phyloP scores from a whole-genome alignment of 225 moss, liverwort and hornwort genomes.

The Climacium dendroides region DNA sequence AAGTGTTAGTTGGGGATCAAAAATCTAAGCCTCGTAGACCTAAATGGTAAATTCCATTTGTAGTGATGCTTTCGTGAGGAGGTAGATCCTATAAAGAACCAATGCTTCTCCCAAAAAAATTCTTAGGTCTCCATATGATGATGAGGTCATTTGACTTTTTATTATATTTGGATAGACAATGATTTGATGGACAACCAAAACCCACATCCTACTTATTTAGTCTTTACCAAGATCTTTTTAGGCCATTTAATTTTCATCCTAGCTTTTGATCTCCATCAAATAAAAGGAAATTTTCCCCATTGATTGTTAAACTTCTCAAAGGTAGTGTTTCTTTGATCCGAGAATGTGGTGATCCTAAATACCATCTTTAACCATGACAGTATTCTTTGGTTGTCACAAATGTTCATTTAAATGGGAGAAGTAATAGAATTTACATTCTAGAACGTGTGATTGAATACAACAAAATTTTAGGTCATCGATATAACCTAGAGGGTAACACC shows the following conservation, averaged over 20 bases:
- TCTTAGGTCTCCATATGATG: rapidly evolving
- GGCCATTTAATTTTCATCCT: background rate
- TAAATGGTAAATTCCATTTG: background rate
- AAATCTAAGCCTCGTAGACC: too few species aligned
- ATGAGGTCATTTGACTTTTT: background rate
- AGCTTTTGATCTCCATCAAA: too few species aligned
- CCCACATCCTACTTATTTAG: rapidly evolving
- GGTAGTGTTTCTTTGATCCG: too few species aligned
- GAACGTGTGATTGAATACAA: too few species aligned
- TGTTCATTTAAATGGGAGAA: background rate
- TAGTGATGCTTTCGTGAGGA: rapidly evolving
- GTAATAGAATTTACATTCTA: background rate
- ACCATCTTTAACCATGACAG: too few species aligned
- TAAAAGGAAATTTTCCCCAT: background rate
- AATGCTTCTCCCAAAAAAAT: rapidly evolving
- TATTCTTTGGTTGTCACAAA: too few species aligned
- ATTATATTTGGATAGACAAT: background rate
- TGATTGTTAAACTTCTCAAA: background rate
- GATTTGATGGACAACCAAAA: rapidly evolving
- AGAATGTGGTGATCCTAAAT: too few species aligned
- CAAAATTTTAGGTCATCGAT: too few species aligned
- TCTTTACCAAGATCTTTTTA: rapidly evolving
- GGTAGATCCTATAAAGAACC: background rate
- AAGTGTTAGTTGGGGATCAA: background rate
- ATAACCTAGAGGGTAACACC: too few species aligned